Percentiles rank a stretch among this genome's conserved stretches.
Conservation (phyloP, 352 stramenopile species). For the Phytophthora tubulina region DNA sequence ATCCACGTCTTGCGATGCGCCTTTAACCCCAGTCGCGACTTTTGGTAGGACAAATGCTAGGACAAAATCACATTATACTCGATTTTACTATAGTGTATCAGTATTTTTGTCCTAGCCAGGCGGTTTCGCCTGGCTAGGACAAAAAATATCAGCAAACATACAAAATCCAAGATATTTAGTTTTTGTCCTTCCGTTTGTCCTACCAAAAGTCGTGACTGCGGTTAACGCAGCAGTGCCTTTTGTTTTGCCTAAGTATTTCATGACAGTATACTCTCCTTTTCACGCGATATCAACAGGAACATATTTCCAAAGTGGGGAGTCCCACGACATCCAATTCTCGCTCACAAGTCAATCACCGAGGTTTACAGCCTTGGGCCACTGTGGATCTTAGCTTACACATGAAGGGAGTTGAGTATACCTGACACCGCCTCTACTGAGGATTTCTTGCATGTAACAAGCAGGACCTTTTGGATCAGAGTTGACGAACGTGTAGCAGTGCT, state of each 20-base stretch:
- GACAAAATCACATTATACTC: too few species aligned
- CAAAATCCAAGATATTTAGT: too few species aligned
- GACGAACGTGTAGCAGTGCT: slow-evolving; percentile 23
- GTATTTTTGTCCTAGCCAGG: too few species aligned
- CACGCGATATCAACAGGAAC: slow-evolving; percentile 1
- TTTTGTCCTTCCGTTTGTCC: too few species aligned
- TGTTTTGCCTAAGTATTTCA: slow-evolving; percentile 6
- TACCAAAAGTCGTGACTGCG: too few species aligned
- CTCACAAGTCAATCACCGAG: slow-evolving; percentile 17
- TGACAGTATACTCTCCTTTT: slow-evolving; percentile 18
- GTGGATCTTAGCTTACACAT: slow-evolving; percentile 12
- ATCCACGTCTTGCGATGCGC: slow-evolving; percentile 20
- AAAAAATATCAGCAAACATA: too few species aligned
- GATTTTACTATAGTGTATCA: too few species aligned
- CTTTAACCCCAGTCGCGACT: background rate
- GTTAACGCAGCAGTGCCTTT: slow-evolving; percentile 11
- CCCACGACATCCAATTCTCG: slow-evolving; percentile 19
- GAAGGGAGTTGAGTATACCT: slow-evolving; percentile 2
- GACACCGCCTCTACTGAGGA: slow-evolving; percentile 11
- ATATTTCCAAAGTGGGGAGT: slow-evolving; percentile 10
- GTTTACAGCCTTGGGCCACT: slow-evolving; percentile 17
- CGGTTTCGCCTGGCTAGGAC: too few species aligned
- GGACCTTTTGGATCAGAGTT: slow-evolving; percentile 24
- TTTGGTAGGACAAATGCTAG: too few species aligned
- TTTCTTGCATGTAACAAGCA: slow-evolving; percentile 40